Base-by-base conservation (phyloP, 441 rosid genomes). In the Pelargonium cotyledonis region DNA sequence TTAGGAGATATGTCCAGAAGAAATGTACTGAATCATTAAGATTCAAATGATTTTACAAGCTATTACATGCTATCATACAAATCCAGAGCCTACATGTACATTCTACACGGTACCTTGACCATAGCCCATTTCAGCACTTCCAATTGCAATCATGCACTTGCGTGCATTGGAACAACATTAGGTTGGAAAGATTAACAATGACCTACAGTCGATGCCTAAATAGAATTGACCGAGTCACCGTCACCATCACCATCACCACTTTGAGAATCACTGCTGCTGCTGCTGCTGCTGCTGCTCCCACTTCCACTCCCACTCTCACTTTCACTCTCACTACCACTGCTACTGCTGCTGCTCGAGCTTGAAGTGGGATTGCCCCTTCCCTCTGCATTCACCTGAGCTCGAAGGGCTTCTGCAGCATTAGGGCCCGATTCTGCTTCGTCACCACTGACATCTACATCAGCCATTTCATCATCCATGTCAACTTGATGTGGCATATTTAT, bases 341-440 rank as follows among this genome's bases (percentile, higher is more conserved):
- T 80, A 65, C 84, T 80, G n/a, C 84, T 80, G 16, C 83, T 83
- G 75, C 78, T 84, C 10, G 85, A 79, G 51, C 83, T 83, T 26
- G 80, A 80, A 66, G 81, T 77, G 38, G 58, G 70, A 51, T 72
- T 79, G 57, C 71, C 79, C 70, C 58, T 70, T 46, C 77, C 77
- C 67, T 80, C 81, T 0, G 80, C 88, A 63, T 72, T 81, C 64
- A 86, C 83, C 69, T 84, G 90, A 63, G 87, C 87, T 75, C 85
- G 77, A 41, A 84, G 86, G 46, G 86, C 88, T 65, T 86, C 85
- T n/a, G 88, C 88, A 2, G 90, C 90, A 46, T 83, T 83, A 44
- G 67, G 81, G 55, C 87, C 86, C 58, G 74, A 75, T 38, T 75
- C 66, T 0, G 77, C 73, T 38, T 81, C 88, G 0, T 77, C 84